These are phyloP conservation scores for Pythium coloratum DNA, from an alignment of 352 stramenopile genomes.

Conservation along the genomic window DNA sequence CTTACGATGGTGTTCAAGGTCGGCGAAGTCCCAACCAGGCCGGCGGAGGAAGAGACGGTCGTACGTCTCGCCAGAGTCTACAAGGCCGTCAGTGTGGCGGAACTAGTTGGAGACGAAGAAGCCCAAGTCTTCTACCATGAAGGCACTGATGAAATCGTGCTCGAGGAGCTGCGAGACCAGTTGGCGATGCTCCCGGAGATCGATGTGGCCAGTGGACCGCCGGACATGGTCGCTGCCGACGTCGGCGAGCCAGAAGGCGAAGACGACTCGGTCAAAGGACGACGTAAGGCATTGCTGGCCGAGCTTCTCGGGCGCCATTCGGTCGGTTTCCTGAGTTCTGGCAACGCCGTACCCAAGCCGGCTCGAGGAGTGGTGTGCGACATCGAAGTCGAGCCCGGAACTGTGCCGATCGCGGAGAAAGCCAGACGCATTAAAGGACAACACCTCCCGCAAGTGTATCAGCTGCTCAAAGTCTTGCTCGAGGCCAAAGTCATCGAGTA, in stretches of 20 bases:
- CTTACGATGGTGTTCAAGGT: no score
- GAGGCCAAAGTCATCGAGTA: constrained; percentile 14
- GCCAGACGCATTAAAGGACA: constrained; percentile 5
- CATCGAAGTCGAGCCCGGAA: constrained; percentile 17
- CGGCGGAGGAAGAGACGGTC: no score
- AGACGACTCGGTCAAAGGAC: no score
- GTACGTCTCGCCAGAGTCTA: no score
- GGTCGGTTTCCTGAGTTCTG: constrained; percentile 12
- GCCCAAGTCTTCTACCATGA: no score
- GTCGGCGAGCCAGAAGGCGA: constrained; percentile 16
- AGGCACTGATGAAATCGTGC: constrained; percentile 2
- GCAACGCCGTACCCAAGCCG: constrained; percentile 20
- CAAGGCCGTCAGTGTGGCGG: no score
- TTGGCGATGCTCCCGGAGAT: constrained; percentile 18
- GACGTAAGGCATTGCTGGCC: background rate
- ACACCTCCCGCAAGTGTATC: constrained; percentile 13
- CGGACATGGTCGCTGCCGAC: constrained; percentile 16
- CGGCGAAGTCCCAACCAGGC: no score
- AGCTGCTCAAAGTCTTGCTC: constrained; percentile 19
- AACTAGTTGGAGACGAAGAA: no score
- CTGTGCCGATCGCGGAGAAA: constrained; percentile 13
- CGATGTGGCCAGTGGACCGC: no score
- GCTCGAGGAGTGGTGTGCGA: constrained; percentile 18
- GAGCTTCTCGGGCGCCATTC: constrained; percentile 1
- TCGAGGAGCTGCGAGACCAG: background rate